Base-by-base conservation (phyloP, 2,329 filamentous ascomycete species). In the Chrysosporium keratinophilum region DNA sequence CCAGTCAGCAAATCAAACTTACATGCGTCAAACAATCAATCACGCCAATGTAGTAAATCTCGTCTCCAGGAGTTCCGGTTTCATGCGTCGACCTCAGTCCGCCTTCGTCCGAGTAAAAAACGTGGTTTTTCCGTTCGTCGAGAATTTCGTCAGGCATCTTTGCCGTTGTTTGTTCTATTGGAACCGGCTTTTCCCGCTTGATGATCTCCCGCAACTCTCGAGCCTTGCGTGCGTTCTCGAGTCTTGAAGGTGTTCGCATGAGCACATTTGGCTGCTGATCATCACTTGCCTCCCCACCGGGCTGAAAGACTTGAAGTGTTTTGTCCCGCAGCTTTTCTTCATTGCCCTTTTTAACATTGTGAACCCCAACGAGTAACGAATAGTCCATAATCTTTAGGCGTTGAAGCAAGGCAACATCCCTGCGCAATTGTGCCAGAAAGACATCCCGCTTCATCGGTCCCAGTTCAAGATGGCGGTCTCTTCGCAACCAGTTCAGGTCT, bases 11-110 rank as follows among this genome's bases (percentile, higher is more conserved):
- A 9, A 28, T 37, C 17, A 9, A 23, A 80, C 87, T 81, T 78
- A 95, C 89, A 69, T 96, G 88, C 63, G 93, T 98, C 63, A 98
- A 76, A 69, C 93, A 98, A 71, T 98, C 93, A 69, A 98, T 98
- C 63, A 98, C 94, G 35, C 93, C 94, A 6, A 98, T 81, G 67
- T 98, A 98, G 71, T 98, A 98, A 41, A 98, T 89, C 71, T 95
- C 88, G 52, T 96, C 88, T 1, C 85, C 90, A 1, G 87, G 82
- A 14, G 76, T 74, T 58, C 95, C 85, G 69, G 95, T 83, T 69
- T 96, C 89, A 65, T 96, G 89, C 0, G 93, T 97, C 11, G 93
- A 91, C 61, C 84, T 79, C 70, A 96, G 89, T 2, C 93, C 93
- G 47, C 93, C 93, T 65, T 97, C 91, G 61, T 97, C 91, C 55